A percentile compares a stretch with the other conserved stretches of the same genome.
Evolutionary conservation across 2,329 filamentous ascomycete species (phyloP).

Genomic region (Arthrobotrys pseudoclavata): DNA sequence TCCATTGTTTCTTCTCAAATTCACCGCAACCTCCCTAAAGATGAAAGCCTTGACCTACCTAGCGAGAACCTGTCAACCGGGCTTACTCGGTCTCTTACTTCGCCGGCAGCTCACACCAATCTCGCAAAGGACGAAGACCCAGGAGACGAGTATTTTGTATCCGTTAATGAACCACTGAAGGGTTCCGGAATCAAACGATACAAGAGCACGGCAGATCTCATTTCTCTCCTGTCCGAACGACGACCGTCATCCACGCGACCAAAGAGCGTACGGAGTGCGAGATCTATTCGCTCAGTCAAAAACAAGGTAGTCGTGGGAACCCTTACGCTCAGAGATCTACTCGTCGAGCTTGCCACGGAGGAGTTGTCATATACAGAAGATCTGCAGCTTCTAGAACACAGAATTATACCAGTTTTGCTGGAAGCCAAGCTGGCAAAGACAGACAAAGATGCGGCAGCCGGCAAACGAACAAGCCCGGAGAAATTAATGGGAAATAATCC

Average conservation of each 20-base stretch:
- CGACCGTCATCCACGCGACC: conserved; percentile 67
- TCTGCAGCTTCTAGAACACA: conserved; percentile 91
- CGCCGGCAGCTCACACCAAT: conserved; percentile 50
- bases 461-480: conserved; percentile 54
- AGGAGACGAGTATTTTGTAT: conserved; percentile 59
- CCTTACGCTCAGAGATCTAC: conserved; percentile 80
- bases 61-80: conserved; percentile 69
- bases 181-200: conserved; percentile 69
- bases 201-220: conserved; percentile 92
- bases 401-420: conserved; percentile 91
- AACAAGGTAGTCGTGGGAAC: conserved; percentile 69
- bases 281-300: conserved; percentile 52
- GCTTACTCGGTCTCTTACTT: conserved; percentile 71
- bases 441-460: conserved; percentile 66
- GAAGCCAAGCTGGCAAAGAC: conserved; percentile 81
- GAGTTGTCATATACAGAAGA: conserved; percentile 91
- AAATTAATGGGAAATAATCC: conserved; percentile 68
- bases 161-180: conserved; percentile 49
- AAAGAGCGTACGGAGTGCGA: conserved; percentile 78
- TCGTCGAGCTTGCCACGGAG: conserved; percentile 84
- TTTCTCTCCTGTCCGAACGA: conserved; percentile 85
- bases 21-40: conserved; percentile 66
- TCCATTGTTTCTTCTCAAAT: conserved; percentile 50
- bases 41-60: conserved; percentile 68
- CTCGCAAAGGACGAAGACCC: conserved; percentile 54